Evolutionary conservation across 139 green algal species (phyloP), one percentile per base, ranked within the genome.

Genomic region (Chlorella sp.): DNA sequence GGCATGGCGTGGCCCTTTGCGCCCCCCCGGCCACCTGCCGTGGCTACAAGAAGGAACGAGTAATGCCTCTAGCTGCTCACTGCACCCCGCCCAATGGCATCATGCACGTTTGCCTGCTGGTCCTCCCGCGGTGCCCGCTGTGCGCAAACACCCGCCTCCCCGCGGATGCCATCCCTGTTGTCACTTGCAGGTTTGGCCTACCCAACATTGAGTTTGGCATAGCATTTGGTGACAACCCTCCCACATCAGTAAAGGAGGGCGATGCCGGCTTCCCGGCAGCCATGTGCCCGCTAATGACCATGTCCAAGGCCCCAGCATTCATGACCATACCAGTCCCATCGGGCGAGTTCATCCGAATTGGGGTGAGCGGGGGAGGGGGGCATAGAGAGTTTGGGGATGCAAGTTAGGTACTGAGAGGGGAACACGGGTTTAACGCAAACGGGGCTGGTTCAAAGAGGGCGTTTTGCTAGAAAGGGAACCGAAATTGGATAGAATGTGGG

Each of bases 271-370:
- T 48, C 30, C 75, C 75, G 18, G 75, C 40, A 16, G 30, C 14
- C 75, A 81, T 84, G 79, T 84, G 79, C 79, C 79, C 79, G 11
- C 40, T 84, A 40, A 40, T 84, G 40, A 42, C 40, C 26, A 66
- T 39, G 22, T 60, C 32, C 40, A 84, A 84, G 40, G 18, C 18
- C 3, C 22, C 18, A 26, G 79, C 34, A 2, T n/a, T 39, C 18
- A 14, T 48, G 26, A 26, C n/a, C 22, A 37, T 84, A 0, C 40
- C 64, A 24, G 40, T 84, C 16, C 79, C 79, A 11, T 34, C 40
- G 26, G 79, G 79, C 36, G 40, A 84, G 12, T 84, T 84, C 40
- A 1, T 84, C 11, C 34, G 28, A 26, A 61, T 36, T 21, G 15
- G 28, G 79, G 79, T 84, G 28, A 61, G 16, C 78, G 26, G 78